Evolutionary conservation across 2,329 filamentous ascomycete genomes (phyloP), one percentile per base, ranked within the genome.

Genomic region (Lecanicillium sp.): DNA sequence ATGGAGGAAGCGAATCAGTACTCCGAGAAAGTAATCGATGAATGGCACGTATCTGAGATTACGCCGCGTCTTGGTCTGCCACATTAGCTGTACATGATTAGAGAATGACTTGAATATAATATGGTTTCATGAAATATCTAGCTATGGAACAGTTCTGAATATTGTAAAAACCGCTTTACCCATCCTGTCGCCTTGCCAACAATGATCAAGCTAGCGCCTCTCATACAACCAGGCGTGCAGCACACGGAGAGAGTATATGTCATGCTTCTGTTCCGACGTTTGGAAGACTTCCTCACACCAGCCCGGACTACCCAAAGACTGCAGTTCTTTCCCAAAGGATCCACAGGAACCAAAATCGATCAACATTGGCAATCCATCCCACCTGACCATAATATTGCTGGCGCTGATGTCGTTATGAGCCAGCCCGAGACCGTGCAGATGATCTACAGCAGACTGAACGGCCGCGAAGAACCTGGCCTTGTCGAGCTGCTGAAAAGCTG

Each of bases 361-460:
- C 29, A 62, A 42, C n/a, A 60, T 49, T 9, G 57, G 55, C 48
- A 52, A 50, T 44, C 27, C 27, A 8, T 52, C 54, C 20, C 54
- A 40, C 21, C 52, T 51, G 9, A 60, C 38, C 49, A 61, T 52
- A 40, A 61, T 53, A 37, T 61, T 62, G 21, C 50, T 15, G 10
- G 60, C 57, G 30, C 52, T 58, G 39, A 61, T 52, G 46, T 62
- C 56, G 42, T 61, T 61, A 36, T 61, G 58, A 5, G 58, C 58
- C 36, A 57, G 48, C 5, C 59, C 58, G 39, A 56, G 52, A 6
- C 38, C 49, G 47, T 61, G 57, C 20, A 60, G 48, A 42, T 58
- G 46, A 32, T 49, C 23, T 12, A 60, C 50, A n/a, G 56, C 57
- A 10, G 57, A 58, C 44, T 55, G 30, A 10, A 61, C 49, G 27